These are phyloP conservation scores for Ophiostoma ips DNA, from an alignment of 2,329 filamentous ascomycete genomes.

Conservation along the genomic window DNA sequence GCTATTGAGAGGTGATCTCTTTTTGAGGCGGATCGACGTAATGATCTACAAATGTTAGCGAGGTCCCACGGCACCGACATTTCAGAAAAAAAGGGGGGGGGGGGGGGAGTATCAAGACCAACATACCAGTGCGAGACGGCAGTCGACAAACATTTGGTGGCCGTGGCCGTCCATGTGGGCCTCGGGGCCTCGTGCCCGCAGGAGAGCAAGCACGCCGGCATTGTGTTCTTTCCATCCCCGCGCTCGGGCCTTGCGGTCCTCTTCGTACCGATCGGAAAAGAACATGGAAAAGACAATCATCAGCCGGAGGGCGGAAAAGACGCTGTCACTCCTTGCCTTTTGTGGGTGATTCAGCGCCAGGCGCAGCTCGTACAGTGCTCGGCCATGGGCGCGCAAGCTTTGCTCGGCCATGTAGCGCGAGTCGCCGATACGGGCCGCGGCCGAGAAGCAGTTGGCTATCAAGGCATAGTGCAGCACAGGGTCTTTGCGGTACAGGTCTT, in stretches of 20 bases:
- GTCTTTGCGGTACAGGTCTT: constrained; percentile 11
- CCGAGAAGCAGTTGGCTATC: constrained; percentile 12
- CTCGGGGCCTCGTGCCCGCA: constrained; percentile 10
- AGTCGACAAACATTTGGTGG: constrained; percentile 15
- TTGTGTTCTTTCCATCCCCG: constrained; percentile 14
- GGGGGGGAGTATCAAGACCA: no score
- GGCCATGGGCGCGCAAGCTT: constrained; percentile 12
- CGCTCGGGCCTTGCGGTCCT: constrained; percentile 11
- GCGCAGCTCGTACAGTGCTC: constrained; percentile 12
- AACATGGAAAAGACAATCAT: constrained; percentile 17
- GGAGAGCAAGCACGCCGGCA: constrained; percentile 11
- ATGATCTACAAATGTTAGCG: constrained; percentile 11
- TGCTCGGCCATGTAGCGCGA: constrained; percentile 10
- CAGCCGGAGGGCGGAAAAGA: constrained; percentile 13
- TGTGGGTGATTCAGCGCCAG: constrained; percentile 9
- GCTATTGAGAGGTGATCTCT: constrained; percentile 9
- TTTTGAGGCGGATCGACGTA: constrained; percentile 8
- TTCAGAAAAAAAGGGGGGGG: background rate
- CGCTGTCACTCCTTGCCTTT: constrained; percentile 12
- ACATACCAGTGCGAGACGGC: constrained; percentile 11
- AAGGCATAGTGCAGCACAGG: constrained; percentile 12
- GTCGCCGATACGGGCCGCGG: constrained; percentile 7
- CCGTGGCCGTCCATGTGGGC: constrained; percentile 12
- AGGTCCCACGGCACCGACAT: no score
- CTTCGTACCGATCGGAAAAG: constrained; percentile 12